Conservation (phyloP, 139 green algal genomes). For the Picochlorum sp. region DNA sequence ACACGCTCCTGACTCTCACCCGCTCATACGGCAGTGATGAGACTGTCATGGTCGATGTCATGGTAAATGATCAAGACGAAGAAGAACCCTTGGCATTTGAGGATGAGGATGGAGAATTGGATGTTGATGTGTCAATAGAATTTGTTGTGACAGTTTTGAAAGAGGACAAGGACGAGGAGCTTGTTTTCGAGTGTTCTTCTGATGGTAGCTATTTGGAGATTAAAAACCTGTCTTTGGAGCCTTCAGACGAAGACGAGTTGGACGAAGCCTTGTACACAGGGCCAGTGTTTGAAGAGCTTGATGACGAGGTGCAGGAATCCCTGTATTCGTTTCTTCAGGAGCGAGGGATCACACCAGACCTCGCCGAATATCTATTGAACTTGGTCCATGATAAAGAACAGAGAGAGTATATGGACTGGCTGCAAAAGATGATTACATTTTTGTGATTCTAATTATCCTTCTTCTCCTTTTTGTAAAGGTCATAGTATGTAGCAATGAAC, state of each 20-base stretch:
- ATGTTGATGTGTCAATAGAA: conserved; percentile 28
- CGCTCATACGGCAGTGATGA: conserved; percentile 26
- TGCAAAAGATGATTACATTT: conserved; percentile 47
- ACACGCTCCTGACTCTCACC: conserved; percentile 41
- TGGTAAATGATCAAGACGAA: conserved; percentile 41
- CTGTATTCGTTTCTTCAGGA: conserved; percentile 60
- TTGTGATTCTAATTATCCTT: conserved; percentile 15
- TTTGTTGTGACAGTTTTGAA: conserved; percentile 41
- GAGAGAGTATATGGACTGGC: conserved; percentile 65
- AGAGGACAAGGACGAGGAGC: conserved; percentile 28
- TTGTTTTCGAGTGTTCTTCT: conserved; percentile 58
- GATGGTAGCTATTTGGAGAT: conserved; percentile 53
- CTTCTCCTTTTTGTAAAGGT: conserved; percentile 1
- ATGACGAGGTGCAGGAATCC: conserved; percentile 60
- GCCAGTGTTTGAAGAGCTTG: conserved; percentile 64
- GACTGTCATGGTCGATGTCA: conserved; percentile 50
- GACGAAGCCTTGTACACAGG: conserved; percentile 43
- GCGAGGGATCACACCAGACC: conserved; percentile 43
- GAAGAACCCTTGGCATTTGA: conserved; percentile 26
- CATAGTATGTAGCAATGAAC: conserved; percentile 4
- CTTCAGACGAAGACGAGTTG: conserved; percentile 2
- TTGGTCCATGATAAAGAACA: conserved; percentile 70
- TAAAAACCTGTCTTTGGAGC: conserved; percentile 33
- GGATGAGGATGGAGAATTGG: conserved; percentile 29
- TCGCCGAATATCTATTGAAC: conserved; percentile 54